Conservation (phyloP, 2,329 filamentous ascomycete species). For the Aspergillus piperis region DNA sequence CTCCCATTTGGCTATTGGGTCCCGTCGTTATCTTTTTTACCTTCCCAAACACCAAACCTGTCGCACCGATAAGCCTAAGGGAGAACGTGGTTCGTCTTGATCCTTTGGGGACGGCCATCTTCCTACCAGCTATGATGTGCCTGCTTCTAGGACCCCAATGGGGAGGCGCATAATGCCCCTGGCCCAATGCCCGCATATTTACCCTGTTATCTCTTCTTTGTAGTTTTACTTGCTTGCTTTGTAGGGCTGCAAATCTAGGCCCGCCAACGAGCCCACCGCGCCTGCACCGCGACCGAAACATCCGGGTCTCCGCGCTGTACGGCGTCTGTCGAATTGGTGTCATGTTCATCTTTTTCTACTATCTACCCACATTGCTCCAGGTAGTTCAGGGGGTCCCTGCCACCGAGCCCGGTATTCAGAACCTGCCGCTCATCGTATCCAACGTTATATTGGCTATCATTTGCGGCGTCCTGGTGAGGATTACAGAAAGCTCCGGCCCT, state of each 20-base stretch:
- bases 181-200: constrained; percentile 52
- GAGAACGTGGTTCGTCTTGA: constrained; percentile 32
- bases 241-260: constrained; percentile 11
- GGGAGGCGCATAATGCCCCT: constrained; percentile 56
- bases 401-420: constrained; percentile 2
- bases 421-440: constrained; percentile 6
- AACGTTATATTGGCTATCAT: constrained; percentile 1
- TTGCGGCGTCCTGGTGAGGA: constrained; percentile 1
- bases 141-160: constrained; percentile 59
- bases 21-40: background rate
- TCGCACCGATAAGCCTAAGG: constrained; percentile 25
- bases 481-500: constrained; percentile 2
- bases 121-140: constrained; percentile 56
- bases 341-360: constrained; percentile 16
- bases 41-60: constrained; percentile 23
- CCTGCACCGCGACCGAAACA: constrained; percentile 9
- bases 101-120: constrained; percentile 49
- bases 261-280: constrained; percentile 12
- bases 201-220: constrained; percentile 55
- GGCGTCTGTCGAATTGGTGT: constrained; percentile 5
- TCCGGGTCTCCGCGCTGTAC: constrained; percentile 11
- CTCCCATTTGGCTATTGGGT: background rate
- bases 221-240: constrained; percentile 38
- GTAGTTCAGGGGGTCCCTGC: constrained; percentile 11
- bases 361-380: constrained; percentile 20